Conservation (phyloP, 2,329 filamentous ascomycete species). For the Fusarium multiceps region DNA sequence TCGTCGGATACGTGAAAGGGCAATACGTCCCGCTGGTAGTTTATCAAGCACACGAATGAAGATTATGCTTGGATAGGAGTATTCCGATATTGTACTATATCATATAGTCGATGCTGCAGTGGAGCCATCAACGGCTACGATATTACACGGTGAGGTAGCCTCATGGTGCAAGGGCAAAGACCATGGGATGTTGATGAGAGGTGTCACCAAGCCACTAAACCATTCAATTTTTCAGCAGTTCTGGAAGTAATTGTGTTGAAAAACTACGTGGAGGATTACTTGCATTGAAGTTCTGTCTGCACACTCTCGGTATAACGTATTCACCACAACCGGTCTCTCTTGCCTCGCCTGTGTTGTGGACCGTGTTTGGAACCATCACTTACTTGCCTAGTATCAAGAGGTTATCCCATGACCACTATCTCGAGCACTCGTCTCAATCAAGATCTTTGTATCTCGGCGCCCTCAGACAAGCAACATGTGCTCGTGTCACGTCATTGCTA, state of each 20-base stretch:
- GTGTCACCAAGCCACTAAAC: neutral
- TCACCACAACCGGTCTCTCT: neutral
- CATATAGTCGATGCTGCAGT: neutral
- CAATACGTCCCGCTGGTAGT: neutral
- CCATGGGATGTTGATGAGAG: neutral
- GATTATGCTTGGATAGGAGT: neutral
- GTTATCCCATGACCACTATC: neutral
- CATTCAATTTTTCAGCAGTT: neutral
- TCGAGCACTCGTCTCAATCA: neutral
- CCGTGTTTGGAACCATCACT: neutral
- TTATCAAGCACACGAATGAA: neutral
- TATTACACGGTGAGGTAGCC: neutral
- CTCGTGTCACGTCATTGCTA: constrained; percentile 28
- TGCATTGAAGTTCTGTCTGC: neutral
- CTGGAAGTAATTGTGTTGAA: neutral
- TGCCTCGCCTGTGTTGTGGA: neutral
- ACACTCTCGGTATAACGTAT: neutral
- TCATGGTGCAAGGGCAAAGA: neutral
- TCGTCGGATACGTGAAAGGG: neutral
- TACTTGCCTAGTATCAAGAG: constrained; percentile 1
- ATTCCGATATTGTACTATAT: neutral
- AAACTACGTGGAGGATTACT: neutral
- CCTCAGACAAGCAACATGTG: constrained; percentile 9
- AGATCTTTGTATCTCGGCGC: neutral
- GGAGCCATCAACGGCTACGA: neutral